Evolutionary conservation across 139 green algal species (phyloP), one percentile per base, ranked within the genome.

Genomic region (Mychonastes homosphaera): DNA sequence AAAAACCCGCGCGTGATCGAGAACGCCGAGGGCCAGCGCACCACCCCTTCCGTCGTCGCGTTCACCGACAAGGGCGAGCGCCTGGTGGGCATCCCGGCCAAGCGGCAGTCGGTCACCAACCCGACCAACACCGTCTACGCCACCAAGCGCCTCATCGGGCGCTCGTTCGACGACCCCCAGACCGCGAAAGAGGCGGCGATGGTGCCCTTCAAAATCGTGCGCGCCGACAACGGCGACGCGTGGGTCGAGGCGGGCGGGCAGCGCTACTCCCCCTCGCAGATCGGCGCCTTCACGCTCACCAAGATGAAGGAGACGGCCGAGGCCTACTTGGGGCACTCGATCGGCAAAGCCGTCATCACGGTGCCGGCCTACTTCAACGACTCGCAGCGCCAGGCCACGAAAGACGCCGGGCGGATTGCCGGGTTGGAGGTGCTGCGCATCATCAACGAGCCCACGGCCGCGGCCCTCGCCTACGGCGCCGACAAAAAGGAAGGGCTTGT

Each of bases 301-400:
- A 98, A 98, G 74, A 96, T 99, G 92, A 96, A 95, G 75, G 87
- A 96, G 63, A 97, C 86, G 21, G 92, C 75, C 65, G 92, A 98
- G 79, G 71, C 84, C 0, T 98, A 95, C 75, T 73, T 99, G 33
- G 92, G 92, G 6, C 69, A 87, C 30, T 41, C 64, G 13, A 83
- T 99, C 6, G 73, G 49, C 59, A 84, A 95, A 73, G 92, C 92
- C 2, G 92, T 97, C 16, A 75, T 99, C 57, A 99, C 92, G 2
- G 92, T 99, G 36, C 92, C 92, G 3, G 92, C 92, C 7, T 99
- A 98, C 75, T 99, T 99, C 85, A 99, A 99, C 71, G 92, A 99
- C 77, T 75, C 80, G 13, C 92, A 99, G 74, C 77, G 92, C 30
- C 92, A 98, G 76, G 81, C 77, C 13, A 87, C 81, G 32, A 88